phyloP scores from a whole-genome alignment of 1,284 basidiomycete genomes.

The Veloboletus limbatus region DNA sequence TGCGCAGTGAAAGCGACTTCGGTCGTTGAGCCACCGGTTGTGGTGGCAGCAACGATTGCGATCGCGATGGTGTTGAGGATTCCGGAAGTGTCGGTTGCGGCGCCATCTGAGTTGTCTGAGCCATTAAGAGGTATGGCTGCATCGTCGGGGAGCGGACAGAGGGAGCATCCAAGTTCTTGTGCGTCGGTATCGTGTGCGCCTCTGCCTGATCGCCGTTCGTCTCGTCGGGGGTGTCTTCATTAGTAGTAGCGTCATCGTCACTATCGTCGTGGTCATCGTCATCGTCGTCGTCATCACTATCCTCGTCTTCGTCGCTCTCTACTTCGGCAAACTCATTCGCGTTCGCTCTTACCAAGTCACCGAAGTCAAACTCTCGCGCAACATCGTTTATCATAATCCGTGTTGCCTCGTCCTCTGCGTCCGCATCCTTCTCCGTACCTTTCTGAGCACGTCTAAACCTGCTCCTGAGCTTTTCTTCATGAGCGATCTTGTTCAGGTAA shows the following conservation, averaged over 20 bases:
- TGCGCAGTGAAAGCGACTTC: slow-evolving; percentile 45
- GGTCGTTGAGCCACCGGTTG: slow-evolving; percentile 24
- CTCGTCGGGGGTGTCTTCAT: slow-evolving; percentile 44
- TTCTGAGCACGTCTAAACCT: slow-evolving; percentile 67
- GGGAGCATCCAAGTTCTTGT: slow-evolving; percentile 22
- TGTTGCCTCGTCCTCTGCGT: slow-evolving; percentile 75
- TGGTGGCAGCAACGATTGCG: slow-evolving; percentile 12
- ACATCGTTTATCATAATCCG: slow-evolving; percentile 77
- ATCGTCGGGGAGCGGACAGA: slow-evolving; percentile 3
- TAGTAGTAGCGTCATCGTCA: slow-evolving; percentile 43
- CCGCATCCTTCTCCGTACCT: slow-evolving; percentile 41
- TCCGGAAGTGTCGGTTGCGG: slow-evolving; percentile 1
- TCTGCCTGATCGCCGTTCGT: slow-evolving; percentile 31
- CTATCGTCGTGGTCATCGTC: slow-evolving; percentile 36
- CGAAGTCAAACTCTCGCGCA: slow-evolving; percentile 76
- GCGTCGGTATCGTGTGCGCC: slow-evolving; percentile 33
- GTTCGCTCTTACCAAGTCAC: slow-evolving; percentile 74
- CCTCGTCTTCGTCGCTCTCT: slow-evolving; percentile 59
- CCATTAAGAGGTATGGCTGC: slow-evolving; percentile 2
- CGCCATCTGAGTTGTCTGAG: slow-evolving; percentile 4
- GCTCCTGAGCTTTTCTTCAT: slow-evolving; percentile 83
- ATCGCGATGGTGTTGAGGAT: slow-evolving; percentile 4
- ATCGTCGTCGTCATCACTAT: slow-evolving; percentile 44
- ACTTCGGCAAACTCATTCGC: slow-evolving; percentile 78
- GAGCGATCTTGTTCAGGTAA: slow-evolving; percentile 86